Evolutionary conservation across 768 basidiomycete genomes (phyloP), one percentile per base, ranked within the genome.

Genomic region (Rhizopogon rudus): DNA sequence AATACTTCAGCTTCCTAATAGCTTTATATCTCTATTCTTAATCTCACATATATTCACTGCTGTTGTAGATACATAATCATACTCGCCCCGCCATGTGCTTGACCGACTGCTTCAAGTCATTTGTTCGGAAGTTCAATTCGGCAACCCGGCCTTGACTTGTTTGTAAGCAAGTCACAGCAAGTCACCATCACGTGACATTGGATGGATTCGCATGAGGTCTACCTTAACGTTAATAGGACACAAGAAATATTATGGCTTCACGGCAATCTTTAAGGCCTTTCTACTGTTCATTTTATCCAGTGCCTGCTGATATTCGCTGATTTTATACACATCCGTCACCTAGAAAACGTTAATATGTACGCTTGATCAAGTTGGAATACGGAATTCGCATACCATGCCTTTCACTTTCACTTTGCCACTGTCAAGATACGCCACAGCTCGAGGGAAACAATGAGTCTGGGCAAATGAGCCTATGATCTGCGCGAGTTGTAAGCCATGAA

Each of bases 261-360:
- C 73, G 6, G 73, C 78, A 50, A 82, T 74, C 67, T 82, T 81
- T 9, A 81, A 61, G n/a, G 79, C 77, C 1, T 72, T 70, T 54
- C 78, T 75, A 58, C 79, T 81, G 53, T 78, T 79, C 80, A 87
- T 77, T 73, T 80, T 84, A 63, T 87, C 84, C 42, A 87, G 65
- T 17, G 84, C 86, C 60, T 79, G 73, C 67, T 85, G 81, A 65
- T 80, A 87, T 50, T 87, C 81, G 44, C 75, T 74, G 53, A 86
- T 69, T 29, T 76, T 68, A 65, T 81, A 86, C 20, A 78, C 69
- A 60, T 86, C 78, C 10, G 85, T 84, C 35, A 81, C 74, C 79
- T 81, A 25, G 33, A 50, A 29, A 13, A 49, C 10, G 22, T 50
- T 22, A 49, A 25, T 12, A 28, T 28, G 25, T 12, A 51, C n/a